Evolutionary conservation across 2,329 filamentous ascomycete genomes (phyloP).

Genomic region (Ceratocystis destructans): DNA sequence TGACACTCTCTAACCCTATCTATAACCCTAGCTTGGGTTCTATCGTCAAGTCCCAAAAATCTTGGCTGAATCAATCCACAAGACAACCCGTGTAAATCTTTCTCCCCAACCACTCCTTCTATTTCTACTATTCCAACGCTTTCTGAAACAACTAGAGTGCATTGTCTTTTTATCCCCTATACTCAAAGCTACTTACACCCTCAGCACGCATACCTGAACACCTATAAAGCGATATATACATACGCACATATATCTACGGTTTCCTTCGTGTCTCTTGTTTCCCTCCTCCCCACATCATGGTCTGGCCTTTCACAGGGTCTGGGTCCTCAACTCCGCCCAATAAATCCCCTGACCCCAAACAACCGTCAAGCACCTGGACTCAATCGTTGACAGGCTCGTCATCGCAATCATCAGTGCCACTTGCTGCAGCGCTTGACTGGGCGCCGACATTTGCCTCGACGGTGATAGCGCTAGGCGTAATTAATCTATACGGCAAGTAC

Average conservation of each 20-base stretch:
- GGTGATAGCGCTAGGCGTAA: constrained; percentile 28
- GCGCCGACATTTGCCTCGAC: constrained; percentile 28
- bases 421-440: constrained; percentile 30
- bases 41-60: neutral
- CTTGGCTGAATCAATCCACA: neutral
- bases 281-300: constrained; percentile 23
- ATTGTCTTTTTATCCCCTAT: neutral
- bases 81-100: neutral
- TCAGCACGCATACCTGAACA: neutral
- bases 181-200: neutral
- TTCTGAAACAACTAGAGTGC: neutral
- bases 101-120: neutral
- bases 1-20: neutral
- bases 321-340: neutral
- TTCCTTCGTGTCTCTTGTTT: neutral
- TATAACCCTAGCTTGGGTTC: neutral
- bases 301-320: constrained; percentile 31
- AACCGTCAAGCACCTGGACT: constrained; percentile 28
- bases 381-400: constrained; percentile 26
- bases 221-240: neutral
- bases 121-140: neutral
- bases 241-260: neutral
- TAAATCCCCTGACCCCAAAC: constrained; percentile 21
- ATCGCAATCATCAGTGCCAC: constrained; percentile 20
- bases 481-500: constrained; percentile 55